Conservation (phyloP, 2,329 filamentous ascomycete genomes). For the Cytospora chrysosperma region DNA sequence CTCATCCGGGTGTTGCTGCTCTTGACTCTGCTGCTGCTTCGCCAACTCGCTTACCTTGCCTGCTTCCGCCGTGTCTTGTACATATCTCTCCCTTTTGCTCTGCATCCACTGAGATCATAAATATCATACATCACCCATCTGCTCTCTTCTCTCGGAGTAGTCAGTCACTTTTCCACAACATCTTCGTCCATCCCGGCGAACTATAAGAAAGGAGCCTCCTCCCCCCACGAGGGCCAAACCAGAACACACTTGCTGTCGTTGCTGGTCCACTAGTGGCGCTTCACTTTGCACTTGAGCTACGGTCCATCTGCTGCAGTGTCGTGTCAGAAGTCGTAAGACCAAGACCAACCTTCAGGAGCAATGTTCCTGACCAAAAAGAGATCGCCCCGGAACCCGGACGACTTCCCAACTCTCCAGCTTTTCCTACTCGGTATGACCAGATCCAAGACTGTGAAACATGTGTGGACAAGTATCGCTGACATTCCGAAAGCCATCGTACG, state of each 20-base stretch:
- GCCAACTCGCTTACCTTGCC: background rate
- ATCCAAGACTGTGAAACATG: background rate
- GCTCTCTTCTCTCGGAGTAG: background rate
- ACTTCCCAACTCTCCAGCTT: conserved; percentile 79
- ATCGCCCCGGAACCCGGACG: conserved; percentile 61
- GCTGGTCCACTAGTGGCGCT: conserved; percentile 9
- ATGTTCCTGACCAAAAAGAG: conserved; percentile 54
- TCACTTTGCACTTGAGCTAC: conserved; percentile 25
- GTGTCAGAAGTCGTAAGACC: conserved; percentile 47
- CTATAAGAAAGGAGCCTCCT: background rate
- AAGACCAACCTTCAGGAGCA: conserved; percentile 39
- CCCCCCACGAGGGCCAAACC: background rate
- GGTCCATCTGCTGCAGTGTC: conserved; percentile 32
- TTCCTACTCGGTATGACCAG: conserved; percentile 72
- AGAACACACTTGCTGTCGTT: background rate
- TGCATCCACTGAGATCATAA: background rate
- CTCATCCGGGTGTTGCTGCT: background rate
- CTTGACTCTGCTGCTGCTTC: background rate
- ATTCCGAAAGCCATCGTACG: conserved; percentile 74
- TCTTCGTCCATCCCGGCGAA: background rate
- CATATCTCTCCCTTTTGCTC: background rate
- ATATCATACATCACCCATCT: background rate
- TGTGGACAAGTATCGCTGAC: background rate
- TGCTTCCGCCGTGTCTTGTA: background rate
- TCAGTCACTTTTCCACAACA: background rate